Percentiles rank a stretch among this genome's conserved stretches.
phyloP scores from a whole-genome alignment of 2,329 filamentous ascomycete genomes.

The Cercospora sp. region DNA sequence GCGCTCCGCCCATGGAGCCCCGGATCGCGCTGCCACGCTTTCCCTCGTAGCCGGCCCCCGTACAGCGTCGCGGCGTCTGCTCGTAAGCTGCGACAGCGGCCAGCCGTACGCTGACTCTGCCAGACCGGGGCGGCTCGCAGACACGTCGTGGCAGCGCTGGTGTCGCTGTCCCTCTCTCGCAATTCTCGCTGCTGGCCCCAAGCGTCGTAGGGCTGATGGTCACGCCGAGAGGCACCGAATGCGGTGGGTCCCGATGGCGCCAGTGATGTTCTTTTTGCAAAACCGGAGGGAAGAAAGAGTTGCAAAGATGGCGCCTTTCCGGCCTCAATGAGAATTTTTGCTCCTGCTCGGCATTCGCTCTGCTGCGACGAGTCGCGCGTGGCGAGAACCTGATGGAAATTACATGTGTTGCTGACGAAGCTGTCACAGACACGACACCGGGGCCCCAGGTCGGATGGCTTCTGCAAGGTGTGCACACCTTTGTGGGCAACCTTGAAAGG shows the following conservation, averaged over 20 bases:
- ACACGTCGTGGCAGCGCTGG: not conserved
- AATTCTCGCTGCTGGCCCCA: not conserved
- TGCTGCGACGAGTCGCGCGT: not conserved
- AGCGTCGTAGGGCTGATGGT: slow-evolving; percentile 13
- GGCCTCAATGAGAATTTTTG: slow-evolving; percentile 6
- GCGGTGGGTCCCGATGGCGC: slow-evolving; percentile 11
- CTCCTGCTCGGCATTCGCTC: not conserved
- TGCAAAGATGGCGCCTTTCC: slow-evolving; percentile 3
- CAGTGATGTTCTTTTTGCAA: slow-evolving; percentile 6
- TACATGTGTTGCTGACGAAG: slow-evolving; percentile 4
- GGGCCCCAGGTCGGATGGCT: not conserved
- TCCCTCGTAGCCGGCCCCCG: not conserved
- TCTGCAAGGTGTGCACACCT: not conserved
- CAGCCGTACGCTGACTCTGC: not conserved
- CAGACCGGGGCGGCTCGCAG: not conserved
- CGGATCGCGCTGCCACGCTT: not conserved
- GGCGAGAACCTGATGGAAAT: not conserved
- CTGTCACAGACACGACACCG: not conserved
- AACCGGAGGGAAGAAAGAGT: not conserved
- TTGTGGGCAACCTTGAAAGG: not conserved
- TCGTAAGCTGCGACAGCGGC: not conserved
- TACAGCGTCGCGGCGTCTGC: not conserved
- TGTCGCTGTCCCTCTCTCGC: not conserved
- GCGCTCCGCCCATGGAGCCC: slow-evolving; percentile 3
- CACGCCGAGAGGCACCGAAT: slow-evolving; percentile 9